Percentiles rank a stretch among this genome's conserved stretches.
Conservation (phyloP, 2,329 filamentous ascomycete species). For the Saccharata proteae region DNA sequence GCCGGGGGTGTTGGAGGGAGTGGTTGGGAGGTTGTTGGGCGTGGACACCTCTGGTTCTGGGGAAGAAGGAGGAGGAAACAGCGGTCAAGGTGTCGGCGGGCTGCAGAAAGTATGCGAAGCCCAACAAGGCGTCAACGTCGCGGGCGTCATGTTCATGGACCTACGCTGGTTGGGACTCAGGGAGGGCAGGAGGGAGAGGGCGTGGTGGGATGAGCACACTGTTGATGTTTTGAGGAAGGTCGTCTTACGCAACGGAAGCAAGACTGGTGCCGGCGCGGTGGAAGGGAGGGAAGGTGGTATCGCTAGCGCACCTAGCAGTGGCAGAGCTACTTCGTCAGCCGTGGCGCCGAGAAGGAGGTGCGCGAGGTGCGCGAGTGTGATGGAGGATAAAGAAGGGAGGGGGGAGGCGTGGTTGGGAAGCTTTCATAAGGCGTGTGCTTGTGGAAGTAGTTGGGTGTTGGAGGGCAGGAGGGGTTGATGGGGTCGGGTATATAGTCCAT, state of each 20-base stretch:
- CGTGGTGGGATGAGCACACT: slow-evolving; percentile 49
- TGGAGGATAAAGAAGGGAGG: slow-evolving; percentile 40
- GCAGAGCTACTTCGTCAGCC: no score
- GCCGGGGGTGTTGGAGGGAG: slow-evolving; percentile 37
- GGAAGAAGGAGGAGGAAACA: slow-evolving; percentile 25
- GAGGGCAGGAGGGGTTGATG: slow-evolving; percentile 9
- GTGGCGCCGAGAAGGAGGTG: slow-evolving; percentile 28
- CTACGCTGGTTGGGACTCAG: slow-evolving; percentile 56
- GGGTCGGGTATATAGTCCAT: no score
- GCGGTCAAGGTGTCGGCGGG: no score
- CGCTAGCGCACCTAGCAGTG: slow-evolving; percentile 1
- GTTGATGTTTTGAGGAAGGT: slow-evolving; percentile 45
- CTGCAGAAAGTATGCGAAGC: no score
- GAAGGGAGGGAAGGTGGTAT: slow-evolving; percentile 7
- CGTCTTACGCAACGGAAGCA: no score
- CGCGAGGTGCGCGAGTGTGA: slow-evolving; percentile 32
- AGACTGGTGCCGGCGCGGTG: background rate
- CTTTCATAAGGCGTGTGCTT: slow-evolving; percentile 27
- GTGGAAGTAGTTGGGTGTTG: slow-evolving; percentile 26
- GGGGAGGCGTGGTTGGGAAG: slow-evolving; percentile 22
- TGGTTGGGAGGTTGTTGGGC: slow-evolving; percentile 36
- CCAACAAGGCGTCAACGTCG: slow-evolving; percentile 45
- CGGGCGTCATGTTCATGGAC: slow-evolving; percentile 61
- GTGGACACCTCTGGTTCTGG: slow-evolving; percentile 23
- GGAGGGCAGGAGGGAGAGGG: slow-evolving; percentile 43